Evolutionary conservation across 73 alveolate genomes (phyloP).

Genomic region (Tetrahymena malaccensis): DNA sequence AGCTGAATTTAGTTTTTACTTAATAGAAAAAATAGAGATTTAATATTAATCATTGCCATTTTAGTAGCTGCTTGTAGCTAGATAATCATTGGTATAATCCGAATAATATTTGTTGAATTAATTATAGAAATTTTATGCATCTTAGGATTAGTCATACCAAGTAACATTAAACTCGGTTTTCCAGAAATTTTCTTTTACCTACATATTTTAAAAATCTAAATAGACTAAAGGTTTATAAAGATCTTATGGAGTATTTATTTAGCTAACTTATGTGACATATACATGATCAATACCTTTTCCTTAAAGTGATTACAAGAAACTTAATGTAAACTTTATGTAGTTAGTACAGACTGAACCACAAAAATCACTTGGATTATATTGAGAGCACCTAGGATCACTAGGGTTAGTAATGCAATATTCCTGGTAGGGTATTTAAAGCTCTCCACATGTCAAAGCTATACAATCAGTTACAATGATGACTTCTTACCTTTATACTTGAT

Average conservation of each 20-base stretch:
- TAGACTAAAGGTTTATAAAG: not conserved
- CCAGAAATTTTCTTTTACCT: not conserved
- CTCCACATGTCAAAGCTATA: not conserved
- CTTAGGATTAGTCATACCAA: not conserved
- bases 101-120: not conserved
- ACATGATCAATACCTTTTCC: not conserved
- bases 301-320: not conserved
- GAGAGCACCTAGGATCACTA: not conserved
- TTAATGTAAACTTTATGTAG: not conserved
- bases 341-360: not conserved
- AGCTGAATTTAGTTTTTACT: not conserved
- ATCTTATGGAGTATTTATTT: not conserved
- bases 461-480: not conserved
- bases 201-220: not conserved
- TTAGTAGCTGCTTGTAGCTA: not conserved
- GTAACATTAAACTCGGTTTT: not conserved
- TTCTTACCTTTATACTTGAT: not conserved
- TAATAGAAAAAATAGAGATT: not conserved
- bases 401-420: not conserved
- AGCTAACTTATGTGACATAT: not conserved
- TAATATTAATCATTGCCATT: not conserved
- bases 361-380: not conserved
- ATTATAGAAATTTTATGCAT: not conserved
- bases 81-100: not conserved
- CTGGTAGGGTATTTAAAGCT: not conserved